Percentiles rank a stretch among this genome's conserved stretches.
Evolutionary conservation across 768 basidiomycete genomes (phyloP).

Genomic region (Suillus weaverae): DNA sequence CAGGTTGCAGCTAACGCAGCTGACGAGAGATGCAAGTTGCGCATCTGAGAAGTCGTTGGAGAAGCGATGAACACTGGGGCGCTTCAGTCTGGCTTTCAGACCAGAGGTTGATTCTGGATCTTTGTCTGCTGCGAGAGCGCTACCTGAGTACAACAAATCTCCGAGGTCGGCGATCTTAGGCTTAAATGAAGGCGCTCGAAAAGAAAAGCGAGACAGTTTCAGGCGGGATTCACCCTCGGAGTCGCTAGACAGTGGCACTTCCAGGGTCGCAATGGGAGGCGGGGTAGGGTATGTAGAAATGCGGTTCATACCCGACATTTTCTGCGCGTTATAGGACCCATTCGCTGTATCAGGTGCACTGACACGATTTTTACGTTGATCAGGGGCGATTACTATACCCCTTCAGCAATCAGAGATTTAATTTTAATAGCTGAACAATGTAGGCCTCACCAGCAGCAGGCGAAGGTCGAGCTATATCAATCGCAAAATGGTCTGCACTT

Average conservation of each 20-base stretch:
- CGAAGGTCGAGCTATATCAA: not conserved
- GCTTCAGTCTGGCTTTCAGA: not conserved
- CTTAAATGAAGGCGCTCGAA: conserved; percentile 12
- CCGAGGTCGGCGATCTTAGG: not conserved
- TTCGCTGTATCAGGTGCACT: not conserved
- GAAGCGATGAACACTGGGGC: conserved; percentile 11
- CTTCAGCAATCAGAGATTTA: not conserved
- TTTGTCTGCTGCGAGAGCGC: not conserved
- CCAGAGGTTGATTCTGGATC: not conserved
- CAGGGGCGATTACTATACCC: not conserved
- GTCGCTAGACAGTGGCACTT: conserved; percentile 12
- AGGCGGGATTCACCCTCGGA: conserved; percentile 26
- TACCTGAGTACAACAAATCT: not conserved
- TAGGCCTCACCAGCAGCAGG: not conserved
- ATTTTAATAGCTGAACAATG: not conserved
- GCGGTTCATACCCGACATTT: not conserved
- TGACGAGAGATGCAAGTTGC: conserved; percentile 48
- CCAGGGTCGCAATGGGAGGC: conserved; percentile 15
- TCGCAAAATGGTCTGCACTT: not conserved
- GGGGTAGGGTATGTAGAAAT: conserved; percentile 8
- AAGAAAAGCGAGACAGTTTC: conserved; percentile 45
- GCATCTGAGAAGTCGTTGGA: conserved; percentile 42
- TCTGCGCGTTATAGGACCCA: not conserved
- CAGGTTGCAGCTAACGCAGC: conserved; percentile 64
- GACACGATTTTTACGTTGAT: too few species aligned